phyloP scores from a whole-genome alignment of 352 stramenopile species.

The Pythium pyrilobum region DNA sequence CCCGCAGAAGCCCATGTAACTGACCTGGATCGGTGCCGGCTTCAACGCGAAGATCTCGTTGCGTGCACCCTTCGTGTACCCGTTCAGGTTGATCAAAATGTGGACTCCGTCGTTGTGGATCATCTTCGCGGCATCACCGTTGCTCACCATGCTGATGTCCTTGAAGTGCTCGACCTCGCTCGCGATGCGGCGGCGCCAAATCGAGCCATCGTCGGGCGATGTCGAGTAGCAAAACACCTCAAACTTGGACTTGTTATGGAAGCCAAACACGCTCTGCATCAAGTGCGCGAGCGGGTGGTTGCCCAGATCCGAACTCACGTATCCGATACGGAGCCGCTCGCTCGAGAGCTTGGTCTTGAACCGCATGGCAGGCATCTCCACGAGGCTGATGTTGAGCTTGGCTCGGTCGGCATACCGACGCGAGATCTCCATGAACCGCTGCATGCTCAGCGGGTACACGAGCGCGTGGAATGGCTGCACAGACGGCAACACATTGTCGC shows the following conservation, averaged over 20 bases:
- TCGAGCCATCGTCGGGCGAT: constrained; percentile 66
- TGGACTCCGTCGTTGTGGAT: constrained; percentile 88
- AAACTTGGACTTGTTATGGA: constrained; percentile 84
- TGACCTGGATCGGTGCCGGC: constrained; percentile 86
- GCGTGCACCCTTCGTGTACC: constrained; percentile 90
- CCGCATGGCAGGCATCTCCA: constrained; percentile 70
- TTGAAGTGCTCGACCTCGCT: constrained; percentile 85
- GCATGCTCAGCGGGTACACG: constrained; percentile 84
- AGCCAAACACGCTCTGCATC: constrained; percentile 88
- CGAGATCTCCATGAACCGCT: constrained; percentile 73
- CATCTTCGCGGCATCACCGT: constrained; percentile 61
- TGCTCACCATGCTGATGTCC: constrained; percentile 66
- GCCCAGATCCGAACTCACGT: constrained; percentile 89
- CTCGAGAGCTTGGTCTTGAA: constrained; percentile 60
- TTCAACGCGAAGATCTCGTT: constrained; percentile 93
- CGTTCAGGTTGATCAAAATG: constrained; percentile 91
- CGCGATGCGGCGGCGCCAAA: constrained; percentile 80
- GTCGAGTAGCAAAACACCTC: constrained; percentile 91
- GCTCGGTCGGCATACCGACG: constrained; percentile 74
- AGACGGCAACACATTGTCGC: constrained; percentile 64
- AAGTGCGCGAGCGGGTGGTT: constrained; percentile 91
- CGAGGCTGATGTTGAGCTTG: constrained; percentile 82
- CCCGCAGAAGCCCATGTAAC: constrained; percentile 89
- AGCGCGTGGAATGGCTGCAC: constrained; percentile 93
- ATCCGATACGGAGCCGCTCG: constrained; percentile 80